Percentiles rank a stretch among this genome's conserved stretches.
Conservation (phyloP, 441 rosid genomes). For the Omphalea diandra region DNA sequence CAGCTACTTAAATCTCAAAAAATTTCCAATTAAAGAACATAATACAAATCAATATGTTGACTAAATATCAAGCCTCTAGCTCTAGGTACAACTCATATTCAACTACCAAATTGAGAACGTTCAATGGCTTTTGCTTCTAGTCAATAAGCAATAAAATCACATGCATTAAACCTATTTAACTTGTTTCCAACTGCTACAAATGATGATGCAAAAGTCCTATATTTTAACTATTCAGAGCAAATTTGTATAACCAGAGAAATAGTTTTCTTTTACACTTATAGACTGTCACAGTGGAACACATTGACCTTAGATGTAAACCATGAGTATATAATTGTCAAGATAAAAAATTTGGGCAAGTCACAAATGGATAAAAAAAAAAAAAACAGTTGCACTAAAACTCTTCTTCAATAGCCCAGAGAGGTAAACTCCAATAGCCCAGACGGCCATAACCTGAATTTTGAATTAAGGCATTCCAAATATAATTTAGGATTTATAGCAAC, state of each 20-base stretch:
- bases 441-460: neutral
- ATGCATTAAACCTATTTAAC: neutral
- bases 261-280: neutral
- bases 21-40: too few relatives aligned
- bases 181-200: neutral
- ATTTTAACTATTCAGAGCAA: neutral
- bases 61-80: too few relatives aligned
- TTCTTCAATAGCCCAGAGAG: neutral
- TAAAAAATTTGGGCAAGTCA: conserved; percentile 3
- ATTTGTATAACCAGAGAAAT: neutral
- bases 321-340: neutral
- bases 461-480: conserved; percentile 1
- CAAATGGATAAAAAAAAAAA: conserved; percentile 9
- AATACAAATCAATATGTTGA: too few relatives aligned
- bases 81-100: too few relatives aligned
- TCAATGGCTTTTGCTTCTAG: too few relatives aligned
- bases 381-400: conserved; percentile 3
- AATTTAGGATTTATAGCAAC: neutral
- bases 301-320: neutral
- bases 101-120: too few relatives aligned
- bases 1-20: too few relatives aligned
- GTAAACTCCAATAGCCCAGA: too few relatives aligned
- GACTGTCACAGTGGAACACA: neutral
- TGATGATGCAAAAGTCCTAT: neutral
- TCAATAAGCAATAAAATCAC: too few relatives aligned